Conservation (phyloP, 2,329 filamentous ascomycete species). For the Bipolaris gigantea region DNA sequence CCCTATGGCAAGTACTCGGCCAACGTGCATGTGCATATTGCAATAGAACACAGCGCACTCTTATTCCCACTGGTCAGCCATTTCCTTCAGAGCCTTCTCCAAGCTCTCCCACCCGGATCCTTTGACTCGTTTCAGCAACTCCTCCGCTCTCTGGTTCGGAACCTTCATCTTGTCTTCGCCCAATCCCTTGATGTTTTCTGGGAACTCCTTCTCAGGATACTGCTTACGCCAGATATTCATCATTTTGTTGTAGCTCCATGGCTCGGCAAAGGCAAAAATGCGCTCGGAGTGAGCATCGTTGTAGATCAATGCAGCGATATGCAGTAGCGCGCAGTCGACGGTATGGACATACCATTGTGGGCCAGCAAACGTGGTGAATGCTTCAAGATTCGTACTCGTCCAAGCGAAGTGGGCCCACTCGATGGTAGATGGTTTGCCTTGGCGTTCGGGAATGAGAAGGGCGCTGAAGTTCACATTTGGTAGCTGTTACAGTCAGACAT, state of each 20-base stretch:
- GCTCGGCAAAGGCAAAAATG: conserved; percentile 57
- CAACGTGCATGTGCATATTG: neutral
- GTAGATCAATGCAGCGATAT: conserved; percentile 56
- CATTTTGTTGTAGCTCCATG: conserved; percentile 53
- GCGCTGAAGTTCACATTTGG: conserved; percentile 44
- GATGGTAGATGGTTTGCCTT: conserved; percentile 38
- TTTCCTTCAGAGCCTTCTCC: conserved; percentile 26
- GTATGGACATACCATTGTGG: conserved; percentile 30
- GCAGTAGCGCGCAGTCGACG: conserved; percentile 50
- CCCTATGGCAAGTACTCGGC: neutral
- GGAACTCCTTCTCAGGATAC: conserved; percentile 46
- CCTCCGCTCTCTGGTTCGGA: conserved; percentile 29
- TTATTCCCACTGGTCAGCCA: conserved; percentile 17
- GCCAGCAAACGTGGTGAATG: conserved; percentile 4
- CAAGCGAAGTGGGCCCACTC: conserved; percentile 29
- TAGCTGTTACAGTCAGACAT: conserved; percentile 21
- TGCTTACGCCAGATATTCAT: conserved; percentile 44
- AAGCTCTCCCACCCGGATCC: conserved; percentile 32
- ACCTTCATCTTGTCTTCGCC: conserved; percentile 23
- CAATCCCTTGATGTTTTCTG: conserved; percentile 20
- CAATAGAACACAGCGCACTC: neutral
- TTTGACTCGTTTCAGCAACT: conserved; percentile 34
- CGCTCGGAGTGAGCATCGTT: conserved; percentile 53
- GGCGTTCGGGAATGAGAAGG: conserved; percentile 40
- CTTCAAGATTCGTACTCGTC: conserved; percentile 40